Conservation (phyloP, 306 rosid species). For the Cicer yamashitae region DNA sequence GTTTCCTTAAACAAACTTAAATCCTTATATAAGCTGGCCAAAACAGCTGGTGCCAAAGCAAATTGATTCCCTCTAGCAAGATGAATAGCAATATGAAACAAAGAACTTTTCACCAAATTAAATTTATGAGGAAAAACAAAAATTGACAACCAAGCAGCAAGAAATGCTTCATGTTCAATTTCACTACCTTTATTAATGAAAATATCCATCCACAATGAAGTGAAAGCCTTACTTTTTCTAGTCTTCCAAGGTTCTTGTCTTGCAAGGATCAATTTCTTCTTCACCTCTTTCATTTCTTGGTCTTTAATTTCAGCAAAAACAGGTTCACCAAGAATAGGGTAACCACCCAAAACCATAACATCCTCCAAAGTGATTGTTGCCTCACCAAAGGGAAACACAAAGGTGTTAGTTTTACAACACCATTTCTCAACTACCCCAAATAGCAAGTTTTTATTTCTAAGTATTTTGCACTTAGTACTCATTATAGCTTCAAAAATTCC, state of each 20-base stretch:
- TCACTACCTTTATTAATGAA: slow-evolving; percentile 53
- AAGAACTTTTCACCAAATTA: background rate
- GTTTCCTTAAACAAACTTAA: slow-evolving; percentile 45
- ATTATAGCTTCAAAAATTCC: slow-evolving; percentile 58
- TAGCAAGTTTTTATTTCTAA: slow-evolving; percentile 16
- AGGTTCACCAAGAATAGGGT: slow-evolving; percentile 49
- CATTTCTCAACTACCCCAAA: slow-evolving; percentile 54
- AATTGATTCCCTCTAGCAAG: slow-evolving; percentile 57
- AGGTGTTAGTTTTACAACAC: slow-evolving; percentile 51
- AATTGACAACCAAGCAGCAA: slow-evolving; percentile 56
- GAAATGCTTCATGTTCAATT: slow-evolving; percentile 69
- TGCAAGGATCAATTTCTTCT: slow-evolving; percentile 40
- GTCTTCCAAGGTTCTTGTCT: slow-evolving; percentile 15
- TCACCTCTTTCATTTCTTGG: slow-evolving; percentile 34
- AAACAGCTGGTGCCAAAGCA: slow-evolving; percentile 62
- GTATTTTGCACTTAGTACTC: slow-evolving; percentile 37
- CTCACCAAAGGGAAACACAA: slow-evolving; percentile 61
- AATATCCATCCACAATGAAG: slow-evolving; percentile 36
- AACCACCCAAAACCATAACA: slow-evolving; percentile 58
- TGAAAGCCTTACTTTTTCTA: background rate
- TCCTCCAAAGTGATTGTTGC: slow-evolving; percentile 66
- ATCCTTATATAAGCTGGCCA: slow-evolving; percentile 62
- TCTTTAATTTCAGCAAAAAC: slow-evolving; percentile 15
- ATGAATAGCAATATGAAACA: slow-evolving; percentile 53
- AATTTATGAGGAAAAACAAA: slow-evolving; percentile 41